A percentile compares a stretch with the other conserved stretches of the same genome.
phyloP scores from a whole-genome alignment of 768 basidiomycete genomes.

The Amanita subjunquillea region DNA sequence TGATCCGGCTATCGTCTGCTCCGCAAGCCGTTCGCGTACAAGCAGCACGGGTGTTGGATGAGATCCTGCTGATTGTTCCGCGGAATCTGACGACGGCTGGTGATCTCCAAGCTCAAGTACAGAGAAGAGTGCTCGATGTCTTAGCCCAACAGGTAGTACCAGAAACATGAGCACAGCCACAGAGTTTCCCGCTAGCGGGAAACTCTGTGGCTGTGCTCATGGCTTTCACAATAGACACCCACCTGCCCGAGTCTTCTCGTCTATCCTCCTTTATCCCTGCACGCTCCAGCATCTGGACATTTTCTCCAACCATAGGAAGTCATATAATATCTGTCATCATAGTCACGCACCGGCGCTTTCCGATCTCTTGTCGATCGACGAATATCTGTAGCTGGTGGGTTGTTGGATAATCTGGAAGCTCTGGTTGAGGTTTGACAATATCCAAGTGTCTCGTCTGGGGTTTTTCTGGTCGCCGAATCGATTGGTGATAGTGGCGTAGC shows the following conservation, averaged over 20 bases:
- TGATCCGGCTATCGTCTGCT: slow-evolving; percentile 60
- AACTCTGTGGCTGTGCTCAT: too few species aligned
- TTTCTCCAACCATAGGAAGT: too few species aligned
- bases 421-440: neutral
- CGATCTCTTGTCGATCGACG: too few species aligned
- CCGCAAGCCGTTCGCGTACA: slow-evolving; percentile 79
- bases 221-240: too few species aligned
- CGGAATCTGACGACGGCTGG: slow-evolving; percentile 52
- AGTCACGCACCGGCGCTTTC: too few species aligned
- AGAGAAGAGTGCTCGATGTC: slow-evolving; percentile 77
- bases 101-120: slow-evolving; percentile 60
- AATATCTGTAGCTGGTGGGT: too few species aligned
- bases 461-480: neutral
- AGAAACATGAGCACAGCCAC: slow-evolving; percentile 14
- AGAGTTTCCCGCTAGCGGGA: too few species aligned
- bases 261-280: too few species aligned
- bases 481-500: neutral
- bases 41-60: slow-evolving; percentile 80
- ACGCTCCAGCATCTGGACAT: too few species aligned
- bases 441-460: neutral
- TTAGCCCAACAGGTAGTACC: slow-evolving; percentile 71
- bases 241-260: too few species aligned
- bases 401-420: neutral
- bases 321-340: too few species aligned
- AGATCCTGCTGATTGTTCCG: slow-evolving; percentile 70